Percentiles rank a stretch among this genome's conserved stretches.
Evolutionary conservation across 1,284 basidiomycete species (phyloP).

Genomic region (Ceratobasidium sp.): DNA sequence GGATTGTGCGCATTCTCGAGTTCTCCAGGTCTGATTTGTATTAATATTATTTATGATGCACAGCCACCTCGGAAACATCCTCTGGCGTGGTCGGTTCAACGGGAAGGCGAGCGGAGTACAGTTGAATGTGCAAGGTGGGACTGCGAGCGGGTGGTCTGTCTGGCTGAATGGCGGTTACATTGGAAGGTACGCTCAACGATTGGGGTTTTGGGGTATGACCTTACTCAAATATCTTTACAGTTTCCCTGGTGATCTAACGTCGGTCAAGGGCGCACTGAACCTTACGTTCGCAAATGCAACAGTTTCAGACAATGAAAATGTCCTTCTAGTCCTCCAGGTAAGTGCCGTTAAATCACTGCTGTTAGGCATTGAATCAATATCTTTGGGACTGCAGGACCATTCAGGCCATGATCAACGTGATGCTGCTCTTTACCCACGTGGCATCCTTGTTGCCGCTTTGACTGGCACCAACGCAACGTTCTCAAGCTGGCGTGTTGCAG

Average conservation of each 20-base stretch:
- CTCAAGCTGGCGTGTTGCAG: conserved; percentile 50
- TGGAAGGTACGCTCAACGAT: conserved; percentile 17
- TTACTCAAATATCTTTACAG: background rate
- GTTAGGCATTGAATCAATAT: background rate
- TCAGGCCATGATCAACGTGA: conserved; percentile 41
- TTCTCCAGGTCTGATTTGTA: background rate
- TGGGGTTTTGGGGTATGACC: background rate
- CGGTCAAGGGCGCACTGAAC: conserved; percentile 40
- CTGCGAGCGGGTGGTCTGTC: conserved; percentile 40
- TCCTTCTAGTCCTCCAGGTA: conserved; percentile 43
- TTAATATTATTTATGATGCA: background rate
- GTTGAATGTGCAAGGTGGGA: conserved; percentile 44
- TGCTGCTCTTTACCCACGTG: conserved; percentile 50
- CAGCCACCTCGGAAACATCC: conserved; percentile 44
- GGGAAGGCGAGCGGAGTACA: conserved; percentile 44
- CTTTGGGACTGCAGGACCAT: conserved; percentile 39
- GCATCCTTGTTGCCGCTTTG: conserved; percentile 48
- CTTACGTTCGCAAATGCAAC: conserved; percentile 45
- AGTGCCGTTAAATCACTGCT: background rate
- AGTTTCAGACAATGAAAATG: conserved; percentile 45
- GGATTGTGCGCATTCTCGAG: too few species aligned
- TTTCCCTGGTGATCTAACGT: conserved; percentile 37
- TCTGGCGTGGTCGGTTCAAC: conserved; percentile 51
- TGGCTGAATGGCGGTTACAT: conserved; percentile 42
- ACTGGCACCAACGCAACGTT: conserved; percentile 39